Conservation (phyloP, 2,329 filamentous ascomycete genomes). For the Xylariaceae sp. region DNA sequence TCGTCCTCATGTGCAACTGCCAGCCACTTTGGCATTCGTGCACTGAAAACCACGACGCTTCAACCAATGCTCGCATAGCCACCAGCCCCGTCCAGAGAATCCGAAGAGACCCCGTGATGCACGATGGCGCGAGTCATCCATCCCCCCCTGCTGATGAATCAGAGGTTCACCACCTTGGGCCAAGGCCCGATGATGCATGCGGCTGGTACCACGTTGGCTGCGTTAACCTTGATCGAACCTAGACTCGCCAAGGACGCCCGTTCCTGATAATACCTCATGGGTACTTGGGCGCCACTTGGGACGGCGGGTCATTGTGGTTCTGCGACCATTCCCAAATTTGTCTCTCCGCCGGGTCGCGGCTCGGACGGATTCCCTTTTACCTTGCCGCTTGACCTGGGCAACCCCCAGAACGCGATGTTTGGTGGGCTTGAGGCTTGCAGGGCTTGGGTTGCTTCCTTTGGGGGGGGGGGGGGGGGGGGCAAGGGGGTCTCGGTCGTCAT, state of each 20-base stretch:
- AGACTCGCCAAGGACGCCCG: constrained; percentile 21
- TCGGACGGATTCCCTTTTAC: constrained; percentile 33
- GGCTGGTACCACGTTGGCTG: constrained; percentile 25
- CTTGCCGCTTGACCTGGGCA: constrained; percentile 31
- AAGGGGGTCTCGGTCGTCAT: background rate
- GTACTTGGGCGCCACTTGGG: constrained; percentile 26
- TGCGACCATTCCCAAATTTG: constrained; percentile 32
- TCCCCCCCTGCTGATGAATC: constrained; percentile 15
- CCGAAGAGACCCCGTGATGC: constrained; percentile 4
- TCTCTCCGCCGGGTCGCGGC: constrained; percentile 33
- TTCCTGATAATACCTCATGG: constrained; percentile 25
- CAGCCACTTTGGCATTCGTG: too few species aligned
- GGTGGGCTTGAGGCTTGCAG: constrained; percentile 28
- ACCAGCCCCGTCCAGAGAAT: too few species aligned
- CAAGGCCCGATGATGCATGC: constrained; percentile 21
- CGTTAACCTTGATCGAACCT: constrained; percentile 25
- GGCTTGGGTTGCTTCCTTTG: constrained; percentile 16
- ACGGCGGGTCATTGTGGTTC: constrained; percentile 23
- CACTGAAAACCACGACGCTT: too few species aligned
- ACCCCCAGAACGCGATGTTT: constrained; percentile 28
- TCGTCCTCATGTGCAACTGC: too few species aligned
- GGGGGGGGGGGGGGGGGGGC: constrained; percentile 22
- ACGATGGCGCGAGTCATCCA: constrained; percentile 23
- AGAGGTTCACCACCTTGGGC: too few species aligned
- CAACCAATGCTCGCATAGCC: too few species aligned